A percentile compares a stretch with the other conserved stretches of the same genome.
Conservation (phyloP, 1,284 basidiomycete genomes). For the Omphalotus olearius region DNA sequence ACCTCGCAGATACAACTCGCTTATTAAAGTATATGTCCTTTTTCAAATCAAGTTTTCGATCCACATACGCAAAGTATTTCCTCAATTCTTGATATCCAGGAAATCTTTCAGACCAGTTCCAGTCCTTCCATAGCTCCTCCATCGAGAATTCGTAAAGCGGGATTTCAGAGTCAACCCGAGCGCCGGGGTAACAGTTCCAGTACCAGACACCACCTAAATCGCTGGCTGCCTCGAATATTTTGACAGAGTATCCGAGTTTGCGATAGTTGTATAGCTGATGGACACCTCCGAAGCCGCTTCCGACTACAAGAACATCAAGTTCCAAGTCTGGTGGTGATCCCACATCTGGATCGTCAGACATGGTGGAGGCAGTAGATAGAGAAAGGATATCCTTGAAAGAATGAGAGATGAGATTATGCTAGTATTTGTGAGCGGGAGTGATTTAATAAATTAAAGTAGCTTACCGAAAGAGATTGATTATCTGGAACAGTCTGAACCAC, state of each 20-base stretch:
- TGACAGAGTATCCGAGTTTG: constrained; percentile 1
- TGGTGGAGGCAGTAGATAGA: too few relatives aligned
- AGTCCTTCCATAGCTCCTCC: constrained; percentile 23
- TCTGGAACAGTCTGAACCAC: too few relatives aligned
- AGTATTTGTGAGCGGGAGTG: too few relatives aligned
- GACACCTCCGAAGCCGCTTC: constrained; percentile 11
- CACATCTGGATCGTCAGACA: too few relatives aligned
- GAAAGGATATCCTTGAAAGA: too few relatives aligned
- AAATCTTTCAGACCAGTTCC: constrained; percentile 22
- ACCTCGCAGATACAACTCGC: constrained; percentile 13
- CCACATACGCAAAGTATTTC: constrained; percentile 21
- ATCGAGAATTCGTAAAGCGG: constrained; percentile 18
- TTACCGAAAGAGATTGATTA: too few relatives aligned
- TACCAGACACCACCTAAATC: constrained; percentile 8
- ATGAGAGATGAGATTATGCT: too few relatives aligned
- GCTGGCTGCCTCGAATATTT: constrained; percentile 7
- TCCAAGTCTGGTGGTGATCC: too few relatives aligned
- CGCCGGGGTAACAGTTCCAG: constrained; percentile 3
- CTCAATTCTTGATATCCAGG: constrained; percentile 21
- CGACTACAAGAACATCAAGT: constrained; percentile 22
- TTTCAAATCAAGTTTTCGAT: constrained; percentile 21
- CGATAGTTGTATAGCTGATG: constrained; percentile 6
- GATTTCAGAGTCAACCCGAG: constrained; percentile 9
- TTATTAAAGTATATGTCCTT: constrained; percentile 22
- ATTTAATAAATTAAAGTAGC: too few relatives aligned